These are phyloP conservation scores for Malassezia globosa DNA, from an alignment of 1,284 basidiomycete species.

Conservation along the genomic window DNA sequence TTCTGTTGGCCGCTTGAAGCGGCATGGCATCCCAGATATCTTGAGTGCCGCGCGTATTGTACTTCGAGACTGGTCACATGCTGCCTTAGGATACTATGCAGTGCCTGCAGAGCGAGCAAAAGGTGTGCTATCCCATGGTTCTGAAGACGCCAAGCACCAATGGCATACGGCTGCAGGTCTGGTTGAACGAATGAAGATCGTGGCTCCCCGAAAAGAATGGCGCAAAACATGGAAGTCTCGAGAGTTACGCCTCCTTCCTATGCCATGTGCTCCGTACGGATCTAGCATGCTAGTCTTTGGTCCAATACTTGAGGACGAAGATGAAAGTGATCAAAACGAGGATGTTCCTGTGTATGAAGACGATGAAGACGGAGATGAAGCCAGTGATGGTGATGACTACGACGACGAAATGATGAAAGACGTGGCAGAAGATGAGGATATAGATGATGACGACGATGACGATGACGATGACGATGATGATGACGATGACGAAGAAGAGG, in stretches of 20 bases:
- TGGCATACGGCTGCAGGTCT: conserved; percentile 18
- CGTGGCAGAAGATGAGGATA: conserved; percentile 26
- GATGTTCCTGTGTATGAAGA: conserved; percentile 30
- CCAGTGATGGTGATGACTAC: conserved; percentile 18
- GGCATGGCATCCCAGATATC: conserved; percentile 33
- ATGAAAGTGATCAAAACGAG: conserved; percentile 26
- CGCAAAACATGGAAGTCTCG: conserved; percentile 25
- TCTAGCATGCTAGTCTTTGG: conserved; percentile 17
- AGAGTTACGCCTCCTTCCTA: conserved; percentile 29
- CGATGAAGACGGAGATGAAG: conserved; percentile 24
- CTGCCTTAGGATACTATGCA: conserved; percentile 35
- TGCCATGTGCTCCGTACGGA: conserved; percentile 23
- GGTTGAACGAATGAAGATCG: conserved; percentile 6
- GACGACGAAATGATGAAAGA: conserved; percentile 20
- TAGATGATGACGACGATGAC: conserved; percentile 27
- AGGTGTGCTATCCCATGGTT: conserved; percentile 3
- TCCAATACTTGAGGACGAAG: conserved; percentile 15
- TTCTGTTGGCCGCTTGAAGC: conserved; percentile 31
- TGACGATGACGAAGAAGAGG: conserved; percentile 16
- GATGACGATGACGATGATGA: conserved; percentile 24
- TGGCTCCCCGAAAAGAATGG: conserved; percentile 27
- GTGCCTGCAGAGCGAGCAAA: conserved; percentile 19
- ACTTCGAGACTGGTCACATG: conserved; percentile 41
- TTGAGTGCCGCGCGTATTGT: conserved; percentile 32
- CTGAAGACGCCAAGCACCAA: conserved; percentile 18